phyloP scores from a whole-genome alignment of 768 basidiomycete species.

The Serendipita indica region DNA sequence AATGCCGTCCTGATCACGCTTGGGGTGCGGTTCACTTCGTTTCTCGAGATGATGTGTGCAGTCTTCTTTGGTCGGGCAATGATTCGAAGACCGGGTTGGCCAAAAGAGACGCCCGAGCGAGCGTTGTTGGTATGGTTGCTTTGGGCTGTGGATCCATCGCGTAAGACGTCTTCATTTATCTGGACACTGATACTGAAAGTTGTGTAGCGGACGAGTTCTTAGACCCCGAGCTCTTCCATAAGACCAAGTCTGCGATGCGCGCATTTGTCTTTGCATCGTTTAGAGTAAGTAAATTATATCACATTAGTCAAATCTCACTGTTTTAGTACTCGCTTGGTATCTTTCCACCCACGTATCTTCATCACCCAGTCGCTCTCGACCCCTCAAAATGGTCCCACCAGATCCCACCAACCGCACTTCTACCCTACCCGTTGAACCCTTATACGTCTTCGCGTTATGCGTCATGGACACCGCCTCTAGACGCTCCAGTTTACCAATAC shows the following conservation, averaged over 20 bases:
- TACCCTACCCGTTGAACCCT: neutral
- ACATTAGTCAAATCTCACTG: neutral
- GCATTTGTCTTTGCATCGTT: slow-evolving; percentile 4
- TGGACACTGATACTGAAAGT: neutral
- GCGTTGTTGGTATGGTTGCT: neutral
- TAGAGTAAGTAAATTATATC: neutral
- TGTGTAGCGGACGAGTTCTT: neutral
- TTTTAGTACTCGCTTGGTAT: neutral
- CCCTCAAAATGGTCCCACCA: neutral
- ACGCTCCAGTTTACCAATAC: neutral
- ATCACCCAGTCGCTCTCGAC: neutral
- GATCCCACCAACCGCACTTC: neutral
- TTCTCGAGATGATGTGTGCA: slow-evolving; percentile 24
- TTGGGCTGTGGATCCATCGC: neutral
- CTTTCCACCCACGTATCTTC: neutral
- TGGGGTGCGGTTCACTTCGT: slow-evolving; percentile 33
- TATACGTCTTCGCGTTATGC: neutral
- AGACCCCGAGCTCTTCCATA: neutral
- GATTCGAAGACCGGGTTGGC: neutral
- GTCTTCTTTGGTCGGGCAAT: neutral
- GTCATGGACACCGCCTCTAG: neutral
- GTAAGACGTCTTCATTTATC: neutral
- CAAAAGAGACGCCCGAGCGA: neutral
- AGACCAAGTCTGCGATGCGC: neutral
- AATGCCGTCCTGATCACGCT: slow-evolving; percentile 41